phyloP scores from a whole-genome alignment of 495 filamentous ascomycete genomes.

The Penicillium canescens region DNA sequence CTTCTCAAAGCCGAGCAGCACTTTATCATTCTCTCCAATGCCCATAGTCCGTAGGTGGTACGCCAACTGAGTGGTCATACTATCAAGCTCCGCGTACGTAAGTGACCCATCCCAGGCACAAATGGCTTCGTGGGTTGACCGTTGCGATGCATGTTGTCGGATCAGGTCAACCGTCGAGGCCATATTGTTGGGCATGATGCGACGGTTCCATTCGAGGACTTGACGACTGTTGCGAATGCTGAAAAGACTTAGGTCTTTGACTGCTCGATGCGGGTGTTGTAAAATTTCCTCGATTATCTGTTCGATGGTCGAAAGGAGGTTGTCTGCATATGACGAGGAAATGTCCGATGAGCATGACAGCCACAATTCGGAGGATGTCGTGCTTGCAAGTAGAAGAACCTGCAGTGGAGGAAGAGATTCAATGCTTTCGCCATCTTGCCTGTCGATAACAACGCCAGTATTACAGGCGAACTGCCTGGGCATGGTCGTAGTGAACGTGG shows the following conservation, averaged over 20 bases:
- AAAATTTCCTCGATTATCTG: neutral
- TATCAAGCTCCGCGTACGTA: neutral
- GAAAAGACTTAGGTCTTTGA: neutral
- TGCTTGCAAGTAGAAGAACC: neutral
- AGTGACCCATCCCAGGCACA: neutral
- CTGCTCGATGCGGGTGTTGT: neutral
- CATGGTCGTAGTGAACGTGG: neutral
- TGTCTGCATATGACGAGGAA: neutral
- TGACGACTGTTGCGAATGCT: neutral
- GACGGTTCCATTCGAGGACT: neutral
- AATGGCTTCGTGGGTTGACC: neutral
- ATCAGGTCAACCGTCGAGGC: neutral
- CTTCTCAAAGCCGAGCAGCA: neutral
- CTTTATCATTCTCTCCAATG: neutral
- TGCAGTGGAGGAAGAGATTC: neutral
- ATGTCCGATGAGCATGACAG: neutral
- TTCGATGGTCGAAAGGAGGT: neutral
- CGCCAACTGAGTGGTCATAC: neutral
- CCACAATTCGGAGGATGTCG: neutral
- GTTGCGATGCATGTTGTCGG: neutral
- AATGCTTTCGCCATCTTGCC: neutral
- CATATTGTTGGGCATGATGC: neutral
- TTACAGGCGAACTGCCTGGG: neutral
- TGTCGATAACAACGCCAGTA: neutral
- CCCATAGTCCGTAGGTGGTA: neutral